Evolutionary conservation across 2,329 filamentous ascomycete species (phyloP), one percentile per base, ranked within the genome.

Genomic region (Colletotrichum camelliae): DNA sequence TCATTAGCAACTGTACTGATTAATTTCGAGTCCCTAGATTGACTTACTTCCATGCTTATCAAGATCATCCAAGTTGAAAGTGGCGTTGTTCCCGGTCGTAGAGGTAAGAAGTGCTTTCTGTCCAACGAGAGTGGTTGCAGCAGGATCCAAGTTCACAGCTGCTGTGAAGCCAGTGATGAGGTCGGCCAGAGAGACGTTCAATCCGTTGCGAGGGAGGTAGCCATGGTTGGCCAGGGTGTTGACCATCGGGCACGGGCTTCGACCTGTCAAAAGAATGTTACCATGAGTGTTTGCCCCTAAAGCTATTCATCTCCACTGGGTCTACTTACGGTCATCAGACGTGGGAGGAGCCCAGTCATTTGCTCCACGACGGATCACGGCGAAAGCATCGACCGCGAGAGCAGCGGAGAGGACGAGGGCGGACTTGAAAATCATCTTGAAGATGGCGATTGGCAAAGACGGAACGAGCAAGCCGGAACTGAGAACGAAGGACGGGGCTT

Each of bases 1-100:
- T 5, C 3, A 24, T 13, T 39, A 18, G 21, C 5, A 16, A 43
- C n/a, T 24, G 10, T 18, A 37, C n/a, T n/a, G 16, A 35, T 21
- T 24, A 37, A 61, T 9, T 52, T 6, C 43, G 10, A 52, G 43
- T 52, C 43, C 58, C 33, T 5, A 24, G n/a, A 37, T 35, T 21
- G 18, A 61, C 75, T 75, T 21, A 81, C 76, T 10, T 57, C 76
- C 76, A 55, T 82, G 81, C n/a, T 77, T 78, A 37, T 78, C 73
- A 6, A 83, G 69, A 33, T 83, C 82, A 52, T 81, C 79, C 2
- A 83, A 66, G 74, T 83, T 80, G 58, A 83, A 80, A 3, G 81
- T 81, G 10, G 77, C 68, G 58, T 71, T 64, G 33, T 80, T 79
- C 9, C 81, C 80, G 4, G 82, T 83, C 9, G 81, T 80, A 2